A percentile compares a stretch with the other conserved stretches of the same genome.
Conservation (phyloP, 768 basidiomycete species). For the Imleria badia region DNA sequence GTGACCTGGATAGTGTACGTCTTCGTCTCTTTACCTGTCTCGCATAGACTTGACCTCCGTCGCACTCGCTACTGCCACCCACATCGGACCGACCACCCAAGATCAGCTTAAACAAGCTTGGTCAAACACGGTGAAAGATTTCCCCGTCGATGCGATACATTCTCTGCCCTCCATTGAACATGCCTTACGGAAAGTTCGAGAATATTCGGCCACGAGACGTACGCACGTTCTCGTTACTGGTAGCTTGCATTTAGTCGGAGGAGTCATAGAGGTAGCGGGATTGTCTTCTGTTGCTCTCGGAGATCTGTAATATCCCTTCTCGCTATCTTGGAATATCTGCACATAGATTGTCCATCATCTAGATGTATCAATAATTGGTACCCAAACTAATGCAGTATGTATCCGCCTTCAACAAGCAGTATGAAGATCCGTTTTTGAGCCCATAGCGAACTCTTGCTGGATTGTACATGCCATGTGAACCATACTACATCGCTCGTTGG, state of each 20-base stretch:
- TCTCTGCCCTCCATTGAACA: slow-evolving; percentile 88
- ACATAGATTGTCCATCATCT: slow-evolving; percentile 2
- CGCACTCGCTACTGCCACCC: slow-evolving; percentile 60
- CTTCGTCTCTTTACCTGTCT: not conserved
- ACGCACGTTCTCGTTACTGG: slow-evolving; percentile 83
- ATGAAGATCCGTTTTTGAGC: not conserved
- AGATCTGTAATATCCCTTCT: slow-evolving; percentile 17
- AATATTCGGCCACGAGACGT: slow-evolving; percentile 33
- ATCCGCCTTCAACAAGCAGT: slow-evolving; percentile 39
- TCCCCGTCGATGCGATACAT: slow-evolving; percentile 61
- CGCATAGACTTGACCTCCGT: slow-evolving; percentile 72
- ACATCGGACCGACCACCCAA: slow-evolving; percentile 70
- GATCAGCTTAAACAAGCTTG: slow-evolving; percentile 74
- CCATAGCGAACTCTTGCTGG: not conserved
- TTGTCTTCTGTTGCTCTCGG: slow-evolving; percentile 69
- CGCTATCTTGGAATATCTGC: not conserved
- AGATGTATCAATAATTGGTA: not conserved
- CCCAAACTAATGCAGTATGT: too few species aligned
- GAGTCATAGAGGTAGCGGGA: slow-evolving; percentile 87
- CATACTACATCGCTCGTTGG: too few species aligned
- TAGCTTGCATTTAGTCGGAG: slow-evolving; percentile 92
- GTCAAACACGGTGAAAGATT: slow-evolving; percentile 59
- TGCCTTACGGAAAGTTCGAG: slow-evolving; percentile 67
- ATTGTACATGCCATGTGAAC: not conserved
- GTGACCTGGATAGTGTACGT: slow-evolving; percentile 16